A percentile compares a stretch with the other conserved stretches of the same genome.
Conservation (phyloP, 2,329 filamentous ascomycete species). For the Hirsutella thompsonii region DNA sequence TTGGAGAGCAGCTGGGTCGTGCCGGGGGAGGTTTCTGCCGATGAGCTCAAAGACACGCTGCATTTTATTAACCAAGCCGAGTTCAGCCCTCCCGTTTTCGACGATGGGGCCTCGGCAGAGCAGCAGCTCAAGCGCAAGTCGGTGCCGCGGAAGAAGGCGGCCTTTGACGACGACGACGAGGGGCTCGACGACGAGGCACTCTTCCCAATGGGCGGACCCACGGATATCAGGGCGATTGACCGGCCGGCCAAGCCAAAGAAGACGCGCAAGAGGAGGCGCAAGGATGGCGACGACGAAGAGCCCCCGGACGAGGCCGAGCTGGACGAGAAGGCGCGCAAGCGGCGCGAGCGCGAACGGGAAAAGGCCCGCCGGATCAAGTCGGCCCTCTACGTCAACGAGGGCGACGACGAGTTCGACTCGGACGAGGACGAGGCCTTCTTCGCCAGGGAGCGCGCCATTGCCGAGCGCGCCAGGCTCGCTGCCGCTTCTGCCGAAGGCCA, state of each 20-base stretch:
- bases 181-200: slow-evolving; percentile 42
- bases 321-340: slow-evolving; percentile 46
- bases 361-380: slow-evolving; percentile 75
- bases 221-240: slow-evolving; percentile 38
- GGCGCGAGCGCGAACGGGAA: slow-evolving; percentile 58
- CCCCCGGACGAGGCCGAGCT: slow-evolving; percentile 49
- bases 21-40: slow-evolving; percentile 50
- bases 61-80: slow-evolving; percentile 66
- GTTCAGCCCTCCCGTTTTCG: slow-evolving; percentile 64
- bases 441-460: slow-evolving; percentile 48
- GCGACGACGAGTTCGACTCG: slow-evolving; percentile 80
- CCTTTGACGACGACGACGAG: slow-evolving; percentile 60
- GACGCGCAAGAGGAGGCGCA: slow-evolving; percentile 30
- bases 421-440: slow-evolving; percentile 65
- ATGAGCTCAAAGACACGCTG: slow-evolving; percentile 54
- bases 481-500: slow-evolving; percentile 12
- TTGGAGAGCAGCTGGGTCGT: slow-evolving; percentile 69
- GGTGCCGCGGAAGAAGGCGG: slow-evolving; percentile 38
- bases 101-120: slow-evolving; percentile 61
- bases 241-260: slow-evolving; percentile 42
- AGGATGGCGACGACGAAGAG: slow-evolving; percentile 26
- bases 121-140: slow-evolving; percentile 67
- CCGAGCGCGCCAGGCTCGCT: slow-evolving; percentile 35
- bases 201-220: slow-evolving; percentile 59
- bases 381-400: slow-evolving; percentile 64